These are phyloP conservation scores for Botrytis deweyae DNA, from an alignment of 2,329 filamentous ascomycete genomes.

Conservation along the genomic window DNA sequence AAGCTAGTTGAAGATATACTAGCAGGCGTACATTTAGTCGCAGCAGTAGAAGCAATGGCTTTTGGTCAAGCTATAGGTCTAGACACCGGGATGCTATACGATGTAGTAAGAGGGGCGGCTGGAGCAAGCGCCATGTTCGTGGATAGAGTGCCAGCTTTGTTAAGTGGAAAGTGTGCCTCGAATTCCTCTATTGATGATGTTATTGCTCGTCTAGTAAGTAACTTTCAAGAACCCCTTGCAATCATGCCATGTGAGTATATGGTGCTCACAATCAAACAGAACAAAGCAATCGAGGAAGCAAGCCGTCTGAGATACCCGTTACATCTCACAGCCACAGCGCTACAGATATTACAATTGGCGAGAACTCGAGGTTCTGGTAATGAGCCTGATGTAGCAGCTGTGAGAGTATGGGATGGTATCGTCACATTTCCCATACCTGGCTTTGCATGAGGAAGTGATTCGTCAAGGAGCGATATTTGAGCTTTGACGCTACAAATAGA, in stretches of 20 bases:
- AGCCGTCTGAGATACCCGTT: slow-evolving; percentile 40
- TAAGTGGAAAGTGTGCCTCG: slow-evolving; percentile 40
- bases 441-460: not conserved
- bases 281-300: slow-evolving; percentile 37
- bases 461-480: not conserved
- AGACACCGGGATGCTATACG: slow-evolving; percentile 50
- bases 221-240: no score
- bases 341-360: slow-evolving; percentile 42
- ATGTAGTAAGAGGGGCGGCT: slow-evolving; percentile 46
- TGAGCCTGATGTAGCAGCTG: slow-evolving; percentile 42
- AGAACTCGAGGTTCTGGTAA: slow-evolving; percentile 39
- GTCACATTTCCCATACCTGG: not conserved
- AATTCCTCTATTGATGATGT: slow-evolving; percentile 42
- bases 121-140: slow-evolving; percentile 44
- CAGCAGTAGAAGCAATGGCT: slow-evolving; percentile 56
- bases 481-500: not conserved
- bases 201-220: slow-evolving; percentile 39
- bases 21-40: slow-evolving; percentile 54
- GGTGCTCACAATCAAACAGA: slow-evolving; percentile 37
- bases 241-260: not conserved
- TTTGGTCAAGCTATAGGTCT: slow-evolving; percentile 54
- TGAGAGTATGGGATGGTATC: slow-evolving; percentile 43
- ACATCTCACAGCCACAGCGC: slow-evolving; percentile 40
- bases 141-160: slow-evolving; percentile 41
- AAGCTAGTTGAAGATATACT: slow-evolving; percentile 59